Conservation (phyloP, 1,139 yeast genomes). For the Ashbya aceris region DNA sequence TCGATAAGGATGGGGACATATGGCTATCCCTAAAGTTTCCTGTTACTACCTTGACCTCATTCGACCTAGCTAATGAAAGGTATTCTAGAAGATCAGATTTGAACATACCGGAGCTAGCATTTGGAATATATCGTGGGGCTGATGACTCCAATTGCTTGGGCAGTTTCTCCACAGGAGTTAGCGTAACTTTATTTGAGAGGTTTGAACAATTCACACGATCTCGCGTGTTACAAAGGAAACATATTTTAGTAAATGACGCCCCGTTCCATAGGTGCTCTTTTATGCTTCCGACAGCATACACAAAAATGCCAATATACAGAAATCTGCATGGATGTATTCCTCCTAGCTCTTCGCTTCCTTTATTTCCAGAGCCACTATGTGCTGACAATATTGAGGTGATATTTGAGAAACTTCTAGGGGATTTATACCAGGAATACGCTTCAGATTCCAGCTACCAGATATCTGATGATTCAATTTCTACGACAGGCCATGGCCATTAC, state of each 20-base stretch:
- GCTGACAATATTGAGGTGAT: conserved; percentile 35
- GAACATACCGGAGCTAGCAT: conserved; percentile 36
- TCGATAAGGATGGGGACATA: conserved; percentile 26
- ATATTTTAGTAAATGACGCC: conserved; percentile 63
- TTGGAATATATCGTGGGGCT: conserved; percentile 23
- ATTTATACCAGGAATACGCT: conserved; percentile 6
- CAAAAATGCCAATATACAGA: conserved; percentile 37
- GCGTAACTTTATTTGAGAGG: conserved; percentile 51
- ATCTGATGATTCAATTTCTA: background rate
- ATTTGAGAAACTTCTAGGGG: conserved; percentile 31
- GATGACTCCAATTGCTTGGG: conserved; percentile 21
- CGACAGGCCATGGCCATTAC: background rate
- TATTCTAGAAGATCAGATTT: conserved; percentile 51
- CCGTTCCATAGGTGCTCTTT: conserved; percentile 77
- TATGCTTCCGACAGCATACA: conserved; percentile 43
- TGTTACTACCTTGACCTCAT: conserved; percentile 40
- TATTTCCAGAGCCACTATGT: conserved; percentile 53
- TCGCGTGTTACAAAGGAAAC: conserved; percentile 50
- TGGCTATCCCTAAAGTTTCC: conserved; percentile 29
- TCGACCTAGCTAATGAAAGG: conserved; percentile 61
- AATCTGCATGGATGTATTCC: conserved; percentile 43
- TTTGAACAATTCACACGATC: conserved; percentile 41
- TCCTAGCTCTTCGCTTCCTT: conserved; percentile 59
- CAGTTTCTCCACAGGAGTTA: conserved; percentile 45
- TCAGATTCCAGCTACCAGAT: background rate